A percentile compares a stretch with the other conserved stretches of the same genome.
Conservation (phyloP, 2,329 filamentous ascomycete genomes). For the Cytospora piceicola region DNA sequence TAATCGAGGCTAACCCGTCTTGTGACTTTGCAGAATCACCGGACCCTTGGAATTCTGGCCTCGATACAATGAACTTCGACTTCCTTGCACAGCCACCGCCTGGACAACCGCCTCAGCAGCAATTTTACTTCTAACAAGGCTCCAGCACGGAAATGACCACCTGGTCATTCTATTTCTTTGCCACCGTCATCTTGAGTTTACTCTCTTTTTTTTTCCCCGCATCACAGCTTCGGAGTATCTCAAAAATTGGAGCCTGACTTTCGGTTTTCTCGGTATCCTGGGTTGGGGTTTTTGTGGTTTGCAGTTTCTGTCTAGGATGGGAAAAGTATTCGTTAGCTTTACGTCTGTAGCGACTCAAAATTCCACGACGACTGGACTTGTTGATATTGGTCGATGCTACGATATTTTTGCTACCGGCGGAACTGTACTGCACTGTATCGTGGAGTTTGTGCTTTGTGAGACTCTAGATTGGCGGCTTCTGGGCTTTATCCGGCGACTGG, state of each 20-base stretch:
- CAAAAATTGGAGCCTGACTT: not conserved
- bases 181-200: not conserved
- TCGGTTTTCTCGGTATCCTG: not conserved
- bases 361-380: not conserved
- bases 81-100: slow-evolving; percentile 63
- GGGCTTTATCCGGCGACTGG: not conserved
- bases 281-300: not conserved
- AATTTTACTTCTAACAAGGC: slow-evolving; percentile 56
- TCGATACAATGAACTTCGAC: slow-evolving; percentile 64
- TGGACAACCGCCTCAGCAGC: slow-evolving; percentile 58
- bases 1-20: not conserved
- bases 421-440: not conserved
- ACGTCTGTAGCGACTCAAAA: not conserved
- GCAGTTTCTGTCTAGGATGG: not conserved
- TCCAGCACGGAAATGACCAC: not conserved
- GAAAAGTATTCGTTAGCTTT: not conserved
- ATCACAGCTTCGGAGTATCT: not conserved
- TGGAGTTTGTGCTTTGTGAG: not conserved
- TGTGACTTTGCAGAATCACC: slow-evolving; percentile 54
- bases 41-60: slow-evolving; percentile 60
- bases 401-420: not conserved
- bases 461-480: not conserved
- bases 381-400: not conserved
- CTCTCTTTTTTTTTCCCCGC: not conserved
- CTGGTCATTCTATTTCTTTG: not conserved